Conservation (phyloP, 257 asterid species). For the Mentha longifolia region DNA sequence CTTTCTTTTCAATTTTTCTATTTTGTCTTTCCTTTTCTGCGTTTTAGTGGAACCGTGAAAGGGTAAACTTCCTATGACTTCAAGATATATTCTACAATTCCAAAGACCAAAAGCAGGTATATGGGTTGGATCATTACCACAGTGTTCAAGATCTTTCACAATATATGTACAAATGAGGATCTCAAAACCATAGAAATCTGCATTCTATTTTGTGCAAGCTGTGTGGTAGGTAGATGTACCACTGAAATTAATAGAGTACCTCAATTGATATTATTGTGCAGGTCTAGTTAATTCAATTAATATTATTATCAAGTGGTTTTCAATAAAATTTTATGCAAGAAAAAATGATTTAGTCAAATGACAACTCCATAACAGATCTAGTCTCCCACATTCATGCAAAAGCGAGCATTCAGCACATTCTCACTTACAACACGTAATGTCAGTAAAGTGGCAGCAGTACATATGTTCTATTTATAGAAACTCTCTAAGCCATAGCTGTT, state of each 20-base stretch:
- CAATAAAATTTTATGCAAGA: too few species aligned
- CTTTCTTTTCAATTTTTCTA: too few species aligned
- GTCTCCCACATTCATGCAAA: not conserved
- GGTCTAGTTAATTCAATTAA: too few species aligned
- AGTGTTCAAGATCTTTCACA: not conserved
- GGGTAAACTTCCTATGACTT: not conserved
- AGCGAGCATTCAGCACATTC: conserved; percentile 1
- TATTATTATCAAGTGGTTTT: too few species aligned
- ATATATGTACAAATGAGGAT: not conserved
- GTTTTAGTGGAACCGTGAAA: not conserved
- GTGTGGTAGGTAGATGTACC: not conserved
- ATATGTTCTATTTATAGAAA: too few species aligned
- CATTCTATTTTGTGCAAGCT: not conserved
- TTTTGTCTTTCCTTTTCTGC: not conserved
- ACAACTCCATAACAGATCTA: too few species aligned
- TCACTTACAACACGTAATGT: too few species aligned
- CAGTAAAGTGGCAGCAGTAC: not conserved
- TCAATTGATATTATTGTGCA: too few species aligned
- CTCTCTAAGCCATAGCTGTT: not conserved
- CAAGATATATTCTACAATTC: too few species aligned
- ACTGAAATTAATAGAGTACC: not conserved
- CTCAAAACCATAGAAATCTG: not conserved
- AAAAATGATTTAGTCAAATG: too few species aligned
- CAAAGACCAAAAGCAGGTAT: not conserved
- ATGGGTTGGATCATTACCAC: not conserved